These are phyloP conservation scores for Saturnispora diversa DNA, from an alignment of 805 yeast species.

Conservation along the genomic window DNA sequence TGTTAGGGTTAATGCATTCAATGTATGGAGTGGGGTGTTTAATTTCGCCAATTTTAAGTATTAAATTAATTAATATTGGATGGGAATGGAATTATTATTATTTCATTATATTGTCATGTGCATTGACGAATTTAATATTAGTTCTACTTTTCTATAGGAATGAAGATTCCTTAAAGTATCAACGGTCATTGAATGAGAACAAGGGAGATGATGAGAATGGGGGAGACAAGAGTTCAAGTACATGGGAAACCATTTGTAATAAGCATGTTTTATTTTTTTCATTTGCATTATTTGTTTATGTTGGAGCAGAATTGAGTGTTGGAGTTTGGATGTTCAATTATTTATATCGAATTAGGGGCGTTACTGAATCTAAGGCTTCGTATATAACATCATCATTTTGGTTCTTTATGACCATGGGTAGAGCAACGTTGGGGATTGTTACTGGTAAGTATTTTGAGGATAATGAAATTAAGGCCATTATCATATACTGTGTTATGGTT, in stretches of 20 bases:
- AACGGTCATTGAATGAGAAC: constrained; percentile 25
- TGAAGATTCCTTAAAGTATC: constrained; percentile 40
- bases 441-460: constrained; percentile 39
- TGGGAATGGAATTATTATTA: constrained; percentile 41
- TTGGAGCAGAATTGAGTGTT: constrained; percentile 46
- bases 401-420: constrained; percentile 43
- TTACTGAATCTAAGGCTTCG: constrained; percentile 34
- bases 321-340: constrained; percentile 48
- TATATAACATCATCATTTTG: constrained; percentile 45
- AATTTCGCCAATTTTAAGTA: constrained; percentile 40
- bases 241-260: constrained; percentile 26
- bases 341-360: constrained; percentile 33
- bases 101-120: constrained; percentile 28
- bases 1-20: constrained; percentile 45
- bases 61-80: constrained; percentile 33
- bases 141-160: constrained; percentile 29
- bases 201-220: constrained; percentile 17
- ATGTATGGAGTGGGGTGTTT: constrained; percentile 48
- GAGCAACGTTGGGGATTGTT: constrained; percentile 39
- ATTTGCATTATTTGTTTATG: constrained; percentile 37
- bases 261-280: constrained; percentile 36
- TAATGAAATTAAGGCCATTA: constrained; percentile 34
- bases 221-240: constrained; percentile 7
- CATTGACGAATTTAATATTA: constrained; percentile 21
- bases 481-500: constrained; percentile 31